Evolutionary conservation across 345 rosid genomes (phyloP), one percentile per base, ranked within the genome.

Genomic region (Geranium rotundifolium): DNA sequence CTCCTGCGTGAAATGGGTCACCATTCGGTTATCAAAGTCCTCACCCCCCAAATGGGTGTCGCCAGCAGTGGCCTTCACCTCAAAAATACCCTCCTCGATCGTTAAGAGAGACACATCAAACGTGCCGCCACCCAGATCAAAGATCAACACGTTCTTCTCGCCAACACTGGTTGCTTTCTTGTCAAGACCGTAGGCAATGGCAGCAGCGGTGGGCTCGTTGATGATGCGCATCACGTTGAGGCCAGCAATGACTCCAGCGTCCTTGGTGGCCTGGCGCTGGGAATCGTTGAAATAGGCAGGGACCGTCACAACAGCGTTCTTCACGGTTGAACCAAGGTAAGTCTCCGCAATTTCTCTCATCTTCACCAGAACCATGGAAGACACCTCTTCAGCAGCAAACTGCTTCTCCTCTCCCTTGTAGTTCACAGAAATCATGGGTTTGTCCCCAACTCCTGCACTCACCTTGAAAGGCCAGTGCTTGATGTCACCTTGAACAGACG

Each of bases 1-100:
- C 19, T 76, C 81, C 63, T 77, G 82, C 19, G 75, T 80, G 19
- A 82, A 77, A 59, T 82, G 81, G 64, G 73, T 75, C 63, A 79
- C 81, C 82, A 77, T 72, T 18, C 79, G 61, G 59, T 68, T 61
- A 49, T 71, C 73, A 29, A 75, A 71, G 52, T 75, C 72, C 61
- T 68, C 79, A 23, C 73, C 75, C 15, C 79, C 75, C 52, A 75
- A 60, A 67, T 65, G 68, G 41, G 72, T 61, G 56, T 75, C 70
- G 15, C 75, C 75, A 1, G 67, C 65, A 0, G 75, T 75, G 9
- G 75, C 70, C 67, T 71, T 71, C 73, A 75, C 79, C 60, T 68
- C 72, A 12, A 75, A 62, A 14, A 71, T 64, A 20, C 79, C 79
- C 56, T 71, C 72, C 59, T 71, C 72, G 1, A 75, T 71, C 16